These are phyloP conservation scores for Rehmannia glutinosa DNA, from an alignment of 257 asterid species.

Conservation along the genomic window DNA sequence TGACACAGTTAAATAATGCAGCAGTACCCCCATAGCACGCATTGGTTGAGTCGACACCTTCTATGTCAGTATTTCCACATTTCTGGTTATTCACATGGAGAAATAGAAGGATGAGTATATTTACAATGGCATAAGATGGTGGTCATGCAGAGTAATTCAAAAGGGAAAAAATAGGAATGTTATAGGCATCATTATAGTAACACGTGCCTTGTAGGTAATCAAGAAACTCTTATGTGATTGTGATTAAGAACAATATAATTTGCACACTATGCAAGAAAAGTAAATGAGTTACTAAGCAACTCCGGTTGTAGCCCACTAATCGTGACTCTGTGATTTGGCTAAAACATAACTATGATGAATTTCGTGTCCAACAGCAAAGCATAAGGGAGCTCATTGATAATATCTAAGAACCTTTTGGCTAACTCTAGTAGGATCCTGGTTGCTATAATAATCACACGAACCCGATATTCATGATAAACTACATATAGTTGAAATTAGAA, in stretches of 20 bases:
- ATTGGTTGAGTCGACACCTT: slow-evolving; percentile 97
- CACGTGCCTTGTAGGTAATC: not conserved
- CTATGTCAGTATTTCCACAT: slow-evolving; percentile 89
- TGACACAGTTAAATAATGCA: slow-evolving; percentile 88
- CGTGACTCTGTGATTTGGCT: not conserved
- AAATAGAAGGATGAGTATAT: slow-evolving; percentile 13
- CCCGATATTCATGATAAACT: slow-evolving; percentile 4
- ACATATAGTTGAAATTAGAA: not conserved
- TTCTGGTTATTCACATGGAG: slow-evolving; percentile 44
- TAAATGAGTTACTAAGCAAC: slow-evolving; percentile 4
- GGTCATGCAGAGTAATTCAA: not conserved
- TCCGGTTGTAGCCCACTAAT: too few species aligned
- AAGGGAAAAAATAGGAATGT: not conserved
- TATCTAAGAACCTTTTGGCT: not conserved
- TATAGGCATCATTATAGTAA: not conserved
- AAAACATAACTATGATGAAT: not conserved
- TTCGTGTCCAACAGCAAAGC: not conserved
- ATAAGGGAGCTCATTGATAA: not conserved
- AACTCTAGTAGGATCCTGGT: not conserved
- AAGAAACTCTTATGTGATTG: not conserved
- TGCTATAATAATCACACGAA: not conserved
- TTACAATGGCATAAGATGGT: not conserved
- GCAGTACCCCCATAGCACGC: slow-evolving; percentile 99
- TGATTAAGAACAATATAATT: not conserved
- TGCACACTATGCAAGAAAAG: not conserved